A percentile compares a stretch with the other conserved stretches of the same genome.
Conservation (phyloP, 805 yeast genomes). For the Lipomyces spencermartinsiae region DNA sequence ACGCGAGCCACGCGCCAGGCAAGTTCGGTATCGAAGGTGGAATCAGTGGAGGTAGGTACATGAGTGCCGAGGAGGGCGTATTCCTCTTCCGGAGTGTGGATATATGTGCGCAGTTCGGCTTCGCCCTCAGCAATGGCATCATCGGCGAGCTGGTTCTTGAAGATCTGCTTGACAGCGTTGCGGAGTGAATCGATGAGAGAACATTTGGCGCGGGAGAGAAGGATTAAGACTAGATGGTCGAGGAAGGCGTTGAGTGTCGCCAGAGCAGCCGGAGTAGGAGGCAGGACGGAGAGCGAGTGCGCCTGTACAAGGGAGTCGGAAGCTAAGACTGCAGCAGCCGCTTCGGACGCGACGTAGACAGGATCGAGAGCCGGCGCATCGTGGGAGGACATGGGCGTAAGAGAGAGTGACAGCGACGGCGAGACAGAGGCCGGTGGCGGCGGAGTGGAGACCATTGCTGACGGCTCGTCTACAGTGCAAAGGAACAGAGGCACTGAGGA, state of each 20-base stretch:
- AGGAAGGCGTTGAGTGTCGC: constrained; percentile 18
- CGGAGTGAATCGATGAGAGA: constrained; percentile 11
- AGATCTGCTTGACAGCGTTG: constrained; percentile 11
- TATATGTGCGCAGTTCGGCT: constrained; percentile 23
- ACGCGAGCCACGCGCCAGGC: constrained; percentile 28
- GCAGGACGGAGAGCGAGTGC: constrained; percentile 15
- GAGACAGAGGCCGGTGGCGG: neutral
- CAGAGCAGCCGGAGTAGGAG: constrained; percentile 11
- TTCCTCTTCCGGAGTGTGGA: constrained; percentile 20
- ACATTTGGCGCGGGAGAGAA: constrained; percentile 20
- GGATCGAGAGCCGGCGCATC: constrained; percentile 9
- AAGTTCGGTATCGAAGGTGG: constrained; percentile 13
- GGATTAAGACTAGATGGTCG: constrained; percentile 14
- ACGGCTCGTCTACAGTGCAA: constrained; percentile 1
- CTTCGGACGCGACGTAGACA: constrained; percentile 7
- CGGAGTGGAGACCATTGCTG: neutral
- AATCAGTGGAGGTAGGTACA: neutral
- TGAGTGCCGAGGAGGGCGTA: constrained; percentile 1
- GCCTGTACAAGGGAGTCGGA: constrained; percentile 18
- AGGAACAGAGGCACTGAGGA: neutral
- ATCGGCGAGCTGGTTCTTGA: constrained; percentile 22
- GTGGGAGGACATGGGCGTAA: neutral
- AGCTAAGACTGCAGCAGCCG: constrained; percentile 20
- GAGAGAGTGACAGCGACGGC: neutral
- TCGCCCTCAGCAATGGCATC: constrained; percentile 26